phyloP scores from a whole-genome alignment of 169 alveolate species.

The Miamiensis avidus region DNA sequence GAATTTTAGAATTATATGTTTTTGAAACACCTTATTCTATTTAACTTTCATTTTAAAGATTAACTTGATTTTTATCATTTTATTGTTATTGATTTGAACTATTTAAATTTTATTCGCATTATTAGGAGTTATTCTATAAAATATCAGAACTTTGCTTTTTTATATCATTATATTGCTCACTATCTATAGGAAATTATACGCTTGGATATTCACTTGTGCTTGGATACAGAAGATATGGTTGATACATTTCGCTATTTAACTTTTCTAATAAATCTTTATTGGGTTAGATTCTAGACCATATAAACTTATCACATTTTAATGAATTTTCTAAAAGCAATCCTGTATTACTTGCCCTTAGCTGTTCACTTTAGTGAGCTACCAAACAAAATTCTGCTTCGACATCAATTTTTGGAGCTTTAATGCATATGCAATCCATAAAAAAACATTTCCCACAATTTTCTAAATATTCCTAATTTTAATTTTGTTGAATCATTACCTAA shows the following conservation, averaged over 20 bases:
- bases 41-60: not conserved
- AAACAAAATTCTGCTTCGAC: not conserved
- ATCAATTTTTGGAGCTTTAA: not conserved
- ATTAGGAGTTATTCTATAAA: too few species aligned
- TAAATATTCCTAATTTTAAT: not conserved
- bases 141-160: not conserved
- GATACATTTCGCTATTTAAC: not conserved
- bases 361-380: not conserved
- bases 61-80: not conserved
- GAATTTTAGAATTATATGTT: not conserved
- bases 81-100: not conserved
- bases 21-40: not conserved
- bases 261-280: not conserved
- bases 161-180: too few species aligned
- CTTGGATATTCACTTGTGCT: not conserved
- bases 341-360: not conserved
- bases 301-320: not conserved
- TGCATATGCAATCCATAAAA: not conserved
- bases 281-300: not conserved
- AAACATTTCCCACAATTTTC: not conserved
- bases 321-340: not conserved
- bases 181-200: not conserved
- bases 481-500: not conserved
- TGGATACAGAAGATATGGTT: not conserved
- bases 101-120: too few species aligned